These are phyloP conservation scores for Nakazawaea laoshanensis DNA, from an alignment of 805 yeast species.

Conservation along the genomic window DNA sequence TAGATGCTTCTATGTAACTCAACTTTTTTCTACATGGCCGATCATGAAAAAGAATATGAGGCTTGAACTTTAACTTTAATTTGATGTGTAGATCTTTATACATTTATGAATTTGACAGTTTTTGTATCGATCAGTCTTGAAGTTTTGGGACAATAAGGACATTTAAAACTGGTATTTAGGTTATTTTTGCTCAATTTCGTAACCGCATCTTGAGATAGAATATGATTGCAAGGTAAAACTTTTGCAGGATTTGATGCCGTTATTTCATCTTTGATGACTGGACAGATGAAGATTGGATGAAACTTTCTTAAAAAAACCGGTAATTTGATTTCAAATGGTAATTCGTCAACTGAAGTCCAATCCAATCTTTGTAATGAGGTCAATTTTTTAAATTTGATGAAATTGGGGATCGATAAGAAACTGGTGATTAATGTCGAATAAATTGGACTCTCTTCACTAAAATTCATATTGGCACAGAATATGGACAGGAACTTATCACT, in stretches of 20 bases:
- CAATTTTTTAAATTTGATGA: conserved; percentile 38
- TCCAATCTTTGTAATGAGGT: conserved; percentile 29
- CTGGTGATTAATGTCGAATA: conserved; percentile 43
- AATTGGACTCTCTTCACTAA: conserved; percentile 46
- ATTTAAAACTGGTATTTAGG: conserved; percentile 44
- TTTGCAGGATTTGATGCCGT: conserved; percentile 54
- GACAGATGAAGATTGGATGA: conserved; percentile 66
- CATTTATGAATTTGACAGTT: conserved; percentile 33
- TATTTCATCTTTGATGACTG: conserved; percentile 60
- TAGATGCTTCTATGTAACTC: no score
- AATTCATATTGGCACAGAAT: conserved; percentile 38
- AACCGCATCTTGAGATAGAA: conserved; percentile 48
- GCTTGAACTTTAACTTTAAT: no score
- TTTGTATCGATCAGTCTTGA: conserved; percentile 31
- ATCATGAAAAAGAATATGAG: no score
- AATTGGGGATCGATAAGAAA: conserved; percentile 41
- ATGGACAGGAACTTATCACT: conserved; percentile 30
- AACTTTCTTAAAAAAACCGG: conserved; percentile 45
- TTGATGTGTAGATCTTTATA: conserved; percentile 12
- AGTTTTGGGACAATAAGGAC: conserved; percentile 64
- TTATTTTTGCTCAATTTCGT: conserved; percentile 32
- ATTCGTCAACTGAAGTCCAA: conserved; percentile 51
- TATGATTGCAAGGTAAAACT: conserved; percentile 56
- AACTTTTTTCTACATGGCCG: no score
- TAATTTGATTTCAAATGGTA: conserved; percentile 52